Evolutionary conservation across 495 filamentous ascomycete species (phyloP), one percentile per base, ranked within the genome.

Genomic region (Glarea lozoyensis): DNA sequence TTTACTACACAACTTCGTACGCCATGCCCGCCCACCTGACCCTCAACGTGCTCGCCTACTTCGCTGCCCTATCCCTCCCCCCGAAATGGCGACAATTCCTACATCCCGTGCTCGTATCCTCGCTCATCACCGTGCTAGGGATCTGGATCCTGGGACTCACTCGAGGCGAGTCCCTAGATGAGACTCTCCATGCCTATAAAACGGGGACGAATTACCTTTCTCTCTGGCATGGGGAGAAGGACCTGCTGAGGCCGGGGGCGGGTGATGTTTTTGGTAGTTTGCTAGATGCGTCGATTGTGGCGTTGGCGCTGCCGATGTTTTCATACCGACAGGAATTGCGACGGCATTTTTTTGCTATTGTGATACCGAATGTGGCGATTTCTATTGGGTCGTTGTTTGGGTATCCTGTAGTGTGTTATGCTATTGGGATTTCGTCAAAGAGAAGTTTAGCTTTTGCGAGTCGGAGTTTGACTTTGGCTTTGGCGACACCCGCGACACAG

Each of bases 281-380:
- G 13, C 58, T 76, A 2, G 69, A 78, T 55, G 69, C 68, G 0
- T 62, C 61, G 40, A 76, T 78, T 47, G 64, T 78, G 4, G 57
- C 70, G 1, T 63, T 78, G 6, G 72, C 73, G 4, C 54, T 76
- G 9, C 70, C 73, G 0, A 73, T 76, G 65, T 73, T 69, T 51
- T 59, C 60, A 10, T 72, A 75, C 50, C 67, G 71, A 3, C 50
- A 60, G 12, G 64, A 75, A 54, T 63, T 76, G 2, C 47, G 49
- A 31, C 54, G 56, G 19, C 69, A 73, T 49, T 65, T 75, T 43
- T 57, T 63, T 17, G 54, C 60, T 16, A 76, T 75, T 46, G 43
- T 70, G 21, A 49, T 72, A 4, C 72, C 72, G 3, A 71, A 66
- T 47, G 43, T 72, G 4, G 42, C 56, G 5, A 46, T 75, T 19